Evolutionary conservation across 352 stramenopile species (phyloP).

Genomic region (Phytophthora hibernalis): DNA sequence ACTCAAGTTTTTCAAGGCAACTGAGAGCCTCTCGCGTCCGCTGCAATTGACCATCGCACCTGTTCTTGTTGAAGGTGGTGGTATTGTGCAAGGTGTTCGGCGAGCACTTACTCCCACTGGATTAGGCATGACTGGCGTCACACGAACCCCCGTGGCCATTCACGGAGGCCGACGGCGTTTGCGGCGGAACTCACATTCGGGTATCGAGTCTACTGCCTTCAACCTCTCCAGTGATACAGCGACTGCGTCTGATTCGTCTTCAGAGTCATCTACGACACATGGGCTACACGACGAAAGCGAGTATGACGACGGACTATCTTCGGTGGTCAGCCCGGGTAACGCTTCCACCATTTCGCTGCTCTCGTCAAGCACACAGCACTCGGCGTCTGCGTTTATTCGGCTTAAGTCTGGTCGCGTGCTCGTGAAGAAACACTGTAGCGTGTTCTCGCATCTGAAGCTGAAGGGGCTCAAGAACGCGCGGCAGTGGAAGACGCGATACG

Average conservation of each 20-base stretch:
- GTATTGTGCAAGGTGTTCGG: constrained; percentile 25
- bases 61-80: constrained; percentile 6
- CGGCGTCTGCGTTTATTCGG: constrained; percentile 49
- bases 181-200: constrained; percentile 39
- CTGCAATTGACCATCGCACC: constrained; percentile 42
- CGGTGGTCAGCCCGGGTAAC: constrained; percentile 8
- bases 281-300: constrained; percentile 31
- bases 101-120: constrained; percentile 48
- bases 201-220: constrained; percentile 15
- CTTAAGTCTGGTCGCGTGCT: constrained; percentile 76
- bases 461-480: constrained; percentile 62
- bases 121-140: constrained; percentile 17
- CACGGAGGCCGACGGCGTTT: constrained; percentile 2
- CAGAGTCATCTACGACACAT: constrained; percentile 42
- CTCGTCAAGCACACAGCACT: constrained; percentile 12
- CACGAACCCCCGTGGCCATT: constrained; percentile 24
- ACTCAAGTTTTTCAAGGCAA: constrained; percentile 81
- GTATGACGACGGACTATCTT: constrained; percentile 22
- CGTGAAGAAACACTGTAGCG: constrained; percentile 83
- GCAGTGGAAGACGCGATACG: constrained; percentile 88
- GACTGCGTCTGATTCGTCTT: constrained; percentile 30
- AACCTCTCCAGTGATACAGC: constrained; percentile 8
- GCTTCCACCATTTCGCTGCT: constrained; percentile 7
- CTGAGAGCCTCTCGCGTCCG: constrained; percentile 57
- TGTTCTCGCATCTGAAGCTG: constrained; percentile 81